Evolutionary conservation across 768 basidiomycete species (phyloP).

Genomic region (Termitomyces sp.): DNA sequence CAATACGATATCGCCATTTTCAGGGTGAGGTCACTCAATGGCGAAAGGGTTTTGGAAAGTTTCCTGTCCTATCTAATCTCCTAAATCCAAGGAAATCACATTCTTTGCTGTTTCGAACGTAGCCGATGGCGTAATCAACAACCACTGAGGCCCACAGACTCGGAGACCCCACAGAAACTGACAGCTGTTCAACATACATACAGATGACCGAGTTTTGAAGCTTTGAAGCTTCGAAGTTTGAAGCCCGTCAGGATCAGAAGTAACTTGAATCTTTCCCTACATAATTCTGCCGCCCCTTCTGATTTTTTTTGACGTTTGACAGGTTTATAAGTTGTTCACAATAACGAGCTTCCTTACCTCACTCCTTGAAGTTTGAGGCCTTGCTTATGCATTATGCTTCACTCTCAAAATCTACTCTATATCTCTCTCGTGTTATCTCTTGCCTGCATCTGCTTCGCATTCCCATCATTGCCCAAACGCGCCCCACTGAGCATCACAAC

Average conservation of each 20-base stretch:
- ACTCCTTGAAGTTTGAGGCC: background rate
- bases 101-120: background rate
- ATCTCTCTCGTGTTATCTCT: background rate
- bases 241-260: background rate
- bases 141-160: too few relatives aligned
- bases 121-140: background rate
- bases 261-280: background rate
- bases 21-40: too few relatives aligned
- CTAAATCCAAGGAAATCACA: background rate
- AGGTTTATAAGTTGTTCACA: background rate
- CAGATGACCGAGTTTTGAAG: background rate
- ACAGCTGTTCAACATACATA: too few relatives aligned
- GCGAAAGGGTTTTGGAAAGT: background rate
- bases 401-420: background rate
- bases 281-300: background rate
- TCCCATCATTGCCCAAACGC: conserved; percentile 24
- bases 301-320: background rate
- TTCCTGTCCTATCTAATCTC: background rate
- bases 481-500: conserved; percentile 31
- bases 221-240: too few relatives aligned
- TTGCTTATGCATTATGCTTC: background rate
- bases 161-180: background rate
- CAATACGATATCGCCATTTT: too few relatives aligned
- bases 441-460: background rate
- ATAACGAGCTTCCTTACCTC: background rate